Conservation (phyloP, 257 asterid species). For the Eucommia ulmoides region DNA sequence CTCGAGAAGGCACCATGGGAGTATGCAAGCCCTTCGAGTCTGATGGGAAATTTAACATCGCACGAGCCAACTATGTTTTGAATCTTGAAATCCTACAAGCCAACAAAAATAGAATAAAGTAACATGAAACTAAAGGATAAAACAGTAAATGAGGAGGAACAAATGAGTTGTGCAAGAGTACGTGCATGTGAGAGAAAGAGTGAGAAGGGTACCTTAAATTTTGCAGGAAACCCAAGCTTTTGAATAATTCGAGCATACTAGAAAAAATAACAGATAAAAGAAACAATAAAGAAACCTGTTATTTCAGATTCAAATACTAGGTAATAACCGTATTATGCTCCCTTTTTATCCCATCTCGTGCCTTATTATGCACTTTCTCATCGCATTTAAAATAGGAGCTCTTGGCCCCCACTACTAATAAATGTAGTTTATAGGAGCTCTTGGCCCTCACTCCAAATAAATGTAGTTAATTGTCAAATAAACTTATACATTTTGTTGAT, state of each 20-base stretch:
- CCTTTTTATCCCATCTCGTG: too few species aligned
- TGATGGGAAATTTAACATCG: slow-evolving; percentile 23
- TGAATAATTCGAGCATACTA: slow-evolving; percentile 36
- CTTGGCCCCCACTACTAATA: too few species aligned
- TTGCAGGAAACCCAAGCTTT: slow-evolving; percentile 33
- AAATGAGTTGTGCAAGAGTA: not conserved
- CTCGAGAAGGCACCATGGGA: slow-evolving; percentile 25
- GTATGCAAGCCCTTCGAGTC: slow-evolving; percentile 27
- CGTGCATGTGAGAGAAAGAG: not conserved
- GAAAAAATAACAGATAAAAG: too few species aligned
- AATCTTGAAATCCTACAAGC: slow-evolving; percentile 22
- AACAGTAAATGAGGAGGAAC: not conserved
- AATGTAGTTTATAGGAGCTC: too few species aligned
- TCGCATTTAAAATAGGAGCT: too few species aligned
- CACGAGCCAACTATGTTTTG: slow-evolving; percentile 30
- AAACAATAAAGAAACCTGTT: too few species aligned
- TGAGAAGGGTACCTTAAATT: slow-evolving; percentile 17
- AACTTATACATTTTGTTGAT: too few species aligned
- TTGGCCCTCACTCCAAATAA: too few species aligned
- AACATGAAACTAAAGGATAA: not conserved
- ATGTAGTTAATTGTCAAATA: too few species aligned
- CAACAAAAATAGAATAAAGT: not conserved
- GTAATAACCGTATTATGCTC: too few species aligned
- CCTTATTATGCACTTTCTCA: too few species aligned
- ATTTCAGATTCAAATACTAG: too few species aligned